phyloP scores from a whole-genome alignment of 2,329 filamentous ascomycete species.

The Verruconis gallopava region DNA sequence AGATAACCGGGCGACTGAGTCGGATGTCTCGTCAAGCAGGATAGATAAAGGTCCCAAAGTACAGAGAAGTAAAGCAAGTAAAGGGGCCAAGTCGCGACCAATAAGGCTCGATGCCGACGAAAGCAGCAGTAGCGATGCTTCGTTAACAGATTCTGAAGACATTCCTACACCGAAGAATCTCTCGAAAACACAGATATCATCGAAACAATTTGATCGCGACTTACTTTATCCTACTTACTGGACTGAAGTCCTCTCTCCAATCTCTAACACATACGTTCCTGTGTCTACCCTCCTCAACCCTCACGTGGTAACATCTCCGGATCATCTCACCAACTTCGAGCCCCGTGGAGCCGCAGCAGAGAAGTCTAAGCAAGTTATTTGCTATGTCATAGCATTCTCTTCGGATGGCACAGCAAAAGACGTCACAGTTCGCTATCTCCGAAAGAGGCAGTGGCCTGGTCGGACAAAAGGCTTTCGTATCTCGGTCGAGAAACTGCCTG shows the following conservation, averaged over 20 bases:
- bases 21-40: neutral
- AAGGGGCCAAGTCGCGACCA: neutral
- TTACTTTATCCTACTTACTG: constrained; percentile 82
- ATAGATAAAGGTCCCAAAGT: neutral
- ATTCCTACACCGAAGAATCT: constrained; percentile 45
- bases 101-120: neutral
- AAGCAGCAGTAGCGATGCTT: constrained; percentile 14
- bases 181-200: constrained; percentile 32
- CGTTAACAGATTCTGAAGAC: constrained; percentile 35
- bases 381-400: constrained; percentile 75
- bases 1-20: constrained; percentile 10
- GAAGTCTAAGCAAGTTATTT: constrained; percentile 75
- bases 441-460: constrained; percentile 67
- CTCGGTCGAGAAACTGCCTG: constrained; percentile 63
- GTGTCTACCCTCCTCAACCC: constrained; percentile 45
- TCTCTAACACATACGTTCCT: constrained; percentile 64
- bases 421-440: constrained; percentile 83
- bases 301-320: constrained; percentile 58
- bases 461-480: constrained; percentile 79
- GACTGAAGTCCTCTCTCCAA: constrained; percentile 76
- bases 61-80: neutral
- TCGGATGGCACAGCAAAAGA: constrained; percentile 84
- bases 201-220: constrained; percentile 55
- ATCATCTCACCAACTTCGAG: constrained; percentile 63
- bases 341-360: constrained; percentile 74